Percentiles rank a stretch among this genome's conserved stretches.
Conservation (phyloP, 2,329 filamentous ascomycete species). For the Exophiala mesophila region DNA sequence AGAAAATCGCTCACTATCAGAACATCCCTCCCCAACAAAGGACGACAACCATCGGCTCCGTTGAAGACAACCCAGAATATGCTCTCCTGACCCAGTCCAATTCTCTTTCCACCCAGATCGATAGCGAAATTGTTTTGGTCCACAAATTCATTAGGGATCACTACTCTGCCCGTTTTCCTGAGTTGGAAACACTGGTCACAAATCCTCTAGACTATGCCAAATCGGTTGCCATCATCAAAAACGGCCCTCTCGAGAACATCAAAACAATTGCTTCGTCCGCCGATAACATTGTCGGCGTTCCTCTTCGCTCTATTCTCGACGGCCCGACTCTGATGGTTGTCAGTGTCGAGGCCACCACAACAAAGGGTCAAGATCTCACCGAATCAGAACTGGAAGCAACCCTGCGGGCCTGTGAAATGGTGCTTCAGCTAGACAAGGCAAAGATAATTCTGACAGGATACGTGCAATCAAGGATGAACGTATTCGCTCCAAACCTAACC, state of each 20-base stretch:
- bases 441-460: slow-evolving; percentile 87
- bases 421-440: slow-evolving; percentile 77
- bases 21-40: slow-evolving; percentile 61
- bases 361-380: slow-evolving; percentile 71
- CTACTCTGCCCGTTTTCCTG: slow-evolving; percentile 89
- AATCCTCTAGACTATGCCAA: slow-evolving; percentile 94
- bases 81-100: slow-evolving; percentile 84
- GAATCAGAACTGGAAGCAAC: slow-evolving; percentile 71
- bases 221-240: slow-evolving; percentile 86
- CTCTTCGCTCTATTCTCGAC: slow-evolving; percentile 76
- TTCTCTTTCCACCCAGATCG: slow-evolving; percentile 83
- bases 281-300: slow-evolving; percentile 70
- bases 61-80: slow-evolving; percentile 91
- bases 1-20: slow-evolving; percentile 79
- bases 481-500: slow-evolving; percentile 92
- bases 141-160: slow-evolving; percentile 97
- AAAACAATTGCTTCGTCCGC: slow-evolving; percentile 70
- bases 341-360: slow-evolving; percentile 87
- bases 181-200: slow-evolving; percentile 82
- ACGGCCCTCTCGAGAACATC: slow-evolving; percentile 86
- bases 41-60: slow-evolving; percentile 66
- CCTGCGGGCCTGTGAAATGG: slow-evolving; percentile 76
- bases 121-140: slow-evolving; percentile 84
- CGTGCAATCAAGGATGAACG: slow-evolving; percentile 92
- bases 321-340: slow-evolving; percentile 93